Base-by-base conservation (phyloP, 257 asterid genomes). In the Coffea canephora region DNA sequence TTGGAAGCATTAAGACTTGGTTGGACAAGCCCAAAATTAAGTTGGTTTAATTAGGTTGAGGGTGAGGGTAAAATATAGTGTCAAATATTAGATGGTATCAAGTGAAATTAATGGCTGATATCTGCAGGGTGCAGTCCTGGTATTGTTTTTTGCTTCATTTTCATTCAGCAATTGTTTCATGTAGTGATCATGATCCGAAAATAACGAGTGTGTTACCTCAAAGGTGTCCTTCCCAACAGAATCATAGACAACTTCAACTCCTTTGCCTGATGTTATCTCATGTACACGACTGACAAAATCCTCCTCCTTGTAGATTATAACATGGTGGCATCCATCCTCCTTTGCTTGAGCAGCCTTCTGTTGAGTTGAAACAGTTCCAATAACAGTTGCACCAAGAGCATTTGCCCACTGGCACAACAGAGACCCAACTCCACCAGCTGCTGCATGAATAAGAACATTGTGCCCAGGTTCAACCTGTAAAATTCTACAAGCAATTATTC, bases 381-480 rank as follows among this genome's bases (percentile, higher is more conserved):
- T 94, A 50, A 96, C 97, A 1, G 94, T 94, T 66, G 98, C 99
- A 73, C 99, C 98, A 64, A 90, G 92, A 16, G 96, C 90, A 69
- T 84, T 94, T 61, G 97, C 97, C 99, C 99, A 96, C 83, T 96
- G 99, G 88, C 98, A 96, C 84, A 96, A 71, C 62, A 96, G 81
- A 73, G 99, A 96, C 69, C 99, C 99, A 52, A 91, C 95, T 61
- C 99, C 99, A 83, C 98, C 97, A 18, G 99, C 97, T 78, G 99
- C 99, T 52, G 99, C 99, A 81, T 94, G 99, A 78, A 96, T 69
- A 75, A 94, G 98, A 79, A 94, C 88, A 0, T 93, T 91, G 80
- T 96, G 97, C 54, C 99, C 98, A 57, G 77, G 80, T 85, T 92
- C 94, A 84, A 96, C 99, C 98, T 94, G 86, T 64, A 79, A 43